A percentile compares a stretch with the other conserved stretches of the same genome.
phyloP scores from a whole-genome alignment of 306 rosid species.

The Vicia villosa region DNA sequence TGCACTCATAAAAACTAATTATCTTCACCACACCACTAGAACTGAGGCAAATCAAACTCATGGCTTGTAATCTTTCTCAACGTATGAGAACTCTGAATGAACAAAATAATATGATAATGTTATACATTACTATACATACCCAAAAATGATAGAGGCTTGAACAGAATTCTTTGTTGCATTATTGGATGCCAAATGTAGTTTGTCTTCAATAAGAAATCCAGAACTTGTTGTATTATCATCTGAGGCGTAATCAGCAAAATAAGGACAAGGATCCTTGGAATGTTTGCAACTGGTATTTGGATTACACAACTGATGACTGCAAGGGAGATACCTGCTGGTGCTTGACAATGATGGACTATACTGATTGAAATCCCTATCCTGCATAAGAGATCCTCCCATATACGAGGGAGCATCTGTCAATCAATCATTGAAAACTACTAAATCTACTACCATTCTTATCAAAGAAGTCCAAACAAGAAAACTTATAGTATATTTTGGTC shows the following conservation, averaged over 20 bases:
- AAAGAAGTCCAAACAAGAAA: slow-evolving; percentile 39
- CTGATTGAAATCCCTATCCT: slow-evolving; percentile 85
- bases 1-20: slow-evolving; percentile 37
- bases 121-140: slow-evolving; percentile 46
- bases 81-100: not conserved
- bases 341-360: slow-evolving; percentile 72
- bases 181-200: slow-evolving; percentile 59
- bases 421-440: slow-evolving; percentile 84
- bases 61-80: not conserved
- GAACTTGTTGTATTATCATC: too few species aligned
- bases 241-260: too few species aligned
- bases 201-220: too few species aligned
- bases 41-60: not conserved
- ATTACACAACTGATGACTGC: slow-evolving; percentile 70
- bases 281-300: slow-evolving; percentile 52
- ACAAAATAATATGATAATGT: not conserved
- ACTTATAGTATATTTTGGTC: slow-evolving; percentile 14
- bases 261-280: too few species aligned
- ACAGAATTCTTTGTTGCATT: slow-evolving; percentile 47
- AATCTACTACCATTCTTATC: slow-evolving; percentile 53
- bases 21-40: not conserved
- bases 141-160: slow-evolving; percentile 70
- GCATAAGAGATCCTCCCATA: slow-evolving; percentile 91
- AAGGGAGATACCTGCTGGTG: slow-evolving; percentile 72
- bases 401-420: slow-evolving; percentile 91